These are phyloP conservation scores for Irpex sp. DNA, from an alignment of 1,284 basidiomycete genomes.

Conservation along the genomic window DNA sequence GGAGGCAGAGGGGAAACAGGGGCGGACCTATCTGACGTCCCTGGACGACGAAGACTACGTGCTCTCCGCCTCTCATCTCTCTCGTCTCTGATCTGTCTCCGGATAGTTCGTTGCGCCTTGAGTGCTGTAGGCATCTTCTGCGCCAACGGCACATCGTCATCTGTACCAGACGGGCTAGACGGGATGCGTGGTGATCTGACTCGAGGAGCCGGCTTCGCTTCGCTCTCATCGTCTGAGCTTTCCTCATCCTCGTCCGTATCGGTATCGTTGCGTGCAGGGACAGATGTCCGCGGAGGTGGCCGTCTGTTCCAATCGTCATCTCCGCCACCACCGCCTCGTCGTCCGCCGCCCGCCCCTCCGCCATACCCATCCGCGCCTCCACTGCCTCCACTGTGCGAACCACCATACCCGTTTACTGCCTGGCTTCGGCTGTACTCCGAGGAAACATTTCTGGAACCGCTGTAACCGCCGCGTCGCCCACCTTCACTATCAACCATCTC, in stretches of 20 bases:
- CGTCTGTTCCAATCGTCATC: slow-evolving; percentile 23
- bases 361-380: slow-evolving; percentile 13
- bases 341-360: slow-evolving; percentile 16
- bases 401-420: slow-evolving; percentile 15
- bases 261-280: slow-evolving; percentile 24
- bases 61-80: slow-evolving; percentile 51
- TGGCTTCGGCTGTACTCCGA: slow-evolving; percentile 3
- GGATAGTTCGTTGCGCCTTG: slow-evolving; percentile 70
- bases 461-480: neutral
- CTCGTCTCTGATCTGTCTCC: slow-evolving; percentile 63
- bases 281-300: slow-evolving; percentile 14
- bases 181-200: slow-evolving; percentile 6
- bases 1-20: neutral
- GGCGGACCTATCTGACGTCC: neutral
- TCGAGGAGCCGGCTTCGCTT: slow-evolving; percentile 15
- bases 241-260: slow-evolving; percentile 36
- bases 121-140: slow-evolving; percentile 73
- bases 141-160: slow-evolving; percentile 74
- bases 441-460: neutral
- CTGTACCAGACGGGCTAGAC: slow-evolving; percentile 20
- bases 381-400: slow-evolving; percentile 19
- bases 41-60: slow-evolving; percentile 26
- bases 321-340: slow-evolving; percentile 34
- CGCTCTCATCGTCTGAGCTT: slow-evolving; percentile 38
- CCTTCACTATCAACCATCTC: slow-evolving; percentile 4